These are phyloP conservation scores for Diplodia corticola DNA, from an alignment of 2,329 filamentous ascomycete species.

Conservation along the genomic window DNA sequence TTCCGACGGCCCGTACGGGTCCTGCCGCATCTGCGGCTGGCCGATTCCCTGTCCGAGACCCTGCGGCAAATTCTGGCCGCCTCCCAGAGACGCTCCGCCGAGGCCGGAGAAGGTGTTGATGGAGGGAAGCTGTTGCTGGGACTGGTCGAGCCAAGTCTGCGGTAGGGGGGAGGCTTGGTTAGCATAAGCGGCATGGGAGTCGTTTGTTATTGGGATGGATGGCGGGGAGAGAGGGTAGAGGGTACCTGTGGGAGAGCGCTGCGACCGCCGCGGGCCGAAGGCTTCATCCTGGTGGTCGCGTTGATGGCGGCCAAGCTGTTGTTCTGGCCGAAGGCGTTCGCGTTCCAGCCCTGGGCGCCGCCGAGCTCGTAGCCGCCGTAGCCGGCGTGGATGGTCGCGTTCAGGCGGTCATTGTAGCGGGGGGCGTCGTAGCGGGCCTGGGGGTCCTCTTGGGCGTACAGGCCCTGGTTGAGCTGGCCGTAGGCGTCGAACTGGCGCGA, in stretches of 20 bases:
- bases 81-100: constrained; percentile 35
- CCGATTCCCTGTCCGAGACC: constrained; percentile 18
- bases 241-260: constrained; percentile 71
- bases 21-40: constrained; percentile 40
- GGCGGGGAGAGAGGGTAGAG: constrained; percentile 46
- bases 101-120: constrained; percentile 43
- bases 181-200: constrained; percentile 19
- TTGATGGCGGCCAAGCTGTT: constrained; percentile 63
- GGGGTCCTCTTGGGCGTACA: constrained; percentile 71
- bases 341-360: constrained; percentile 76
- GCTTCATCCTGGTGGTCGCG: constrained; percentile 56
- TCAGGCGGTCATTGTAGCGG: constrained; percentile 61
- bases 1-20: constrained; percentile 49
- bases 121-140: constrained; percentile 47
- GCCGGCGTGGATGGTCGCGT: constrained; percentile 58
- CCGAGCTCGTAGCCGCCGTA: constrained; percentile 70
- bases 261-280: constrained; percentile 55
- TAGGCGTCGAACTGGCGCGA: constrained; percentile 79
- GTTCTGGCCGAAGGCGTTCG: constrained; percentile 68
- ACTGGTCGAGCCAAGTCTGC: constrained; percentile 65
- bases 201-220: background rate
- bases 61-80: constrained; percentile 12
- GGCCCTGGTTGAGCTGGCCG: constrained; percentile 60
- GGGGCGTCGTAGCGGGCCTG: constrained; percentile 52
- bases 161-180: constrained; percentile 26